Evolutionary conservation across 495 filamentous ascomycete species (phyloP), one percentile per base, ranked within the genome.

Genomic region (Neurospora pannonica): DNA sequence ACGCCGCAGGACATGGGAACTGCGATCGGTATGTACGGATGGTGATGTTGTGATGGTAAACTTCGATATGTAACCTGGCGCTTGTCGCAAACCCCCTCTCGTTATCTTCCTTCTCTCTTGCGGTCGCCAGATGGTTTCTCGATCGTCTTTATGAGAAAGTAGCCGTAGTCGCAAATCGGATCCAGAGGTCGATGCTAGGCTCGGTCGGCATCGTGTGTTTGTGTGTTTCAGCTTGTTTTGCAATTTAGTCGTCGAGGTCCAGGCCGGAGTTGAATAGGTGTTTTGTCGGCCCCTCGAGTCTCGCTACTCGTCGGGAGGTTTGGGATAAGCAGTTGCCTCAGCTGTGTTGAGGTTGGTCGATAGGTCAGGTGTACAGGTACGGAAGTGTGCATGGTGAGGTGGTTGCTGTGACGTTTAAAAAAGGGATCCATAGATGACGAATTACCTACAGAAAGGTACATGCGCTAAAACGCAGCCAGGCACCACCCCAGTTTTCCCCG

Each of bases 1-100:
- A 81, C 78, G 75, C 72, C 76, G 76, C 82, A 84, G 54, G 81
- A 72, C 69, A 62, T 62, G 9, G 54, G 13, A 62, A 62, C 13
- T 62, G 54, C 54, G 28, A 7, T 19, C 13, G 13, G 54, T 62
- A 8, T 62, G 54, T 62, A 4, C 1, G 0, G 28, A 17, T 62
- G 54, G 15, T 62, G 54, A 31, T 62, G 13, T 9, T 62, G 24
- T 3, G 15, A 62, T 62, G 1, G 13, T 62, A 19, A 31, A 34
- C 28, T 17, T 19, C 54, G 1, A 19, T 4, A 62, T 1, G 28
- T 62, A 1, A 1, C 0, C 2, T 6, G 13, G 24, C 5, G 28
- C 1, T 28, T 31, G 24, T 17, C 28, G 54, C 3, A 62, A 31
- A 31, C 24, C 34, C 15, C 3, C 6, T 31, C 24, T 31, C 5